phyloP scores from a whole-genome alignment of 164 flowering plant genomes.

The Macadamia tetraphylla region DNA sequence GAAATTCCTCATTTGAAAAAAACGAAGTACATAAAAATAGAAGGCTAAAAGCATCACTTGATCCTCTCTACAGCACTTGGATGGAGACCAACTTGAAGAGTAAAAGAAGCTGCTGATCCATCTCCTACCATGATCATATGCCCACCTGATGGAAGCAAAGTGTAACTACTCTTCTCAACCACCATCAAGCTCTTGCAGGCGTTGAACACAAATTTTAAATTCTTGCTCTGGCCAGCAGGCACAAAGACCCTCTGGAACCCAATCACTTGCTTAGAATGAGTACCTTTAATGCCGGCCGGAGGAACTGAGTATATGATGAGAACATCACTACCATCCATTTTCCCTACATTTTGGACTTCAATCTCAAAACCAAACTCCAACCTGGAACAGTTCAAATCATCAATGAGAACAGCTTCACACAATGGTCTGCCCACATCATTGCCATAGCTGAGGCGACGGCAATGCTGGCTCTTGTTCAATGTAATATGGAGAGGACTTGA shows the following conservation, averaged over 20 bases:
- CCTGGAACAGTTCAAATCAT: not conserved
- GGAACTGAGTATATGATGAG: conserved; percentile 4
- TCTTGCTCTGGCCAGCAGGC: not conserved
- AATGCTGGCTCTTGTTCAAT: conserved; percentile 2
- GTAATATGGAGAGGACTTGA: conserved; percentile 13
- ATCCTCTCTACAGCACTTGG: not conserved
- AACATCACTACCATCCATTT: not conserved
- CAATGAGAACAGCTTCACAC: conserved; percentile 1
- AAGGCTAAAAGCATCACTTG: too few species aligned
- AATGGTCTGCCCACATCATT: not conserved
- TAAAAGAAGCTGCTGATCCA: not conserved
- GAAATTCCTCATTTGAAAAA: too few species aligned
- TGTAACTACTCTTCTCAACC: not conserved
- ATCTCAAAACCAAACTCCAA: not conserved
- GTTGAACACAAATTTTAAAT: not conserved
- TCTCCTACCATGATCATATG: conserved; percentile 4
- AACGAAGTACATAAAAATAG: too few species aligned
- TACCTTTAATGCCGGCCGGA: not conserved
- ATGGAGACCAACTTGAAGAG: not conserved
- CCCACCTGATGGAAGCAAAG: conserved; percentile 4
- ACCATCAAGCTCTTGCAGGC: conserved; percentile 6
- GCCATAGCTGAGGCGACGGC: not conserved
- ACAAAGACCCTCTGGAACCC: conserved; percentile 6
- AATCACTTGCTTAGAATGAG: not conserved
- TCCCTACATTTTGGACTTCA: conserved; percentile 7